Base-by-base conservation (phyloP, 148 eudicot genomes). In the Rhododendron henanense region DNA sequence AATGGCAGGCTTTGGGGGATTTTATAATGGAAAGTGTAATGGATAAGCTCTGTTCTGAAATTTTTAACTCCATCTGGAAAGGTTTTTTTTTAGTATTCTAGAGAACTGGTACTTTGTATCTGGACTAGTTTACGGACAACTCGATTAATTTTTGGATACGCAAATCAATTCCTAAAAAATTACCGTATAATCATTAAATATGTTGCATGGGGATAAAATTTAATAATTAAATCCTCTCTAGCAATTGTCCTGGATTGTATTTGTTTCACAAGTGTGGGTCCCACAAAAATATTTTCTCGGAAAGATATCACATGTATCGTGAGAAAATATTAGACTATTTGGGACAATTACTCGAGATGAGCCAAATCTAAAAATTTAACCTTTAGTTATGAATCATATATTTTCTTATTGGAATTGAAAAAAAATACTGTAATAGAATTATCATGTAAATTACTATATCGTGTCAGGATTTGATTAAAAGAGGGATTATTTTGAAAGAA, bases 11-110 rank as follows among this genome's bases (percentile, higher is more conserved):
- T 25, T 67, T 25, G 9, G 74, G 35, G 35, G 31, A 4, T 48
- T 81, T 77, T 87, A 87, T 78, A 82, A n/a, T 82, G 81, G 31
- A 4, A 10, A 28, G 57, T 48, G 81, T 76, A 73, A 71, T 86
- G 81, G 92, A 85, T 88, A 87, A 90, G 89, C 84, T 83, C 80
- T 2, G 50, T 37, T 65, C 79, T 10, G 48, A 44, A 33, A 23
- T 1, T 63, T 19, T 59, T 59, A 59, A 59, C 65, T 59, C n/a
- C n/a, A 57, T 4, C 63, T 57, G 63, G 23, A 0, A 19, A 19
- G n/a, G 65, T 21, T 59, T 6, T 19, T 19, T 3, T 15, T 15
- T 15, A n/a, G n/a, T 53, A 3, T 3, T 14, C 0, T 47, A 1
- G 2, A 47, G 57, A 15, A 53, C 4, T 14, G 2, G 35, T 33